Evolutionary conservation across 1,284 basidiomycete species (phyloP), one percentile per base, ranked within the genome.

Genomic region (Trichosporon sp.): DNA sequence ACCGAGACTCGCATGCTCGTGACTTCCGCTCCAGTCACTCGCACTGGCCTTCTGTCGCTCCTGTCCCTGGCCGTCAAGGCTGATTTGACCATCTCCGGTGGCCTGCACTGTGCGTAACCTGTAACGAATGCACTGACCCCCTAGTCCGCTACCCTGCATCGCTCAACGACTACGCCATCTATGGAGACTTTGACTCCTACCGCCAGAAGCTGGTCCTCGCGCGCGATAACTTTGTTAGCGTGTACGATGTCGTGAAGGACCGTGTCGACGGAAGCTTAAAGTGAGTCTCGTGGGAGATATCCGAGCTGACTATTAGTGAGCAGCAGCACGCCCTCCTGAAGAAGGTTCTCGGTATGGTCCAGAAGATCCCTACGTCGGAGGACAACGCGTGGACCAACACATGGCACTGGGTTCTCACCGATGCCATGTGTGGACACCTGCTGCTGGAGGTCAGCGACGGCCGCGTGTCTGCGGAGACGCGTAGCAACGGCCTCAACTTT

Each of bases 91-190:
- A 87, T 99, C 72, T 96, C 93, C 11, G 95, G 94, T 6, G 95
- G 96, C 54, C 88, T 99, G 40, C 97, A 99, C 85, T 98, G 83
- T 84, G 64, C 74, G 81, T 75, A 7, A 0, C 7, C 26, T 11
- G 16, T 31, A n/a, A 48, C 43, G 46, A 2, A 31, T 10, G 38
- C 12, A 19, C 68, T 75, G 48, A 75, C 70, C 11, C 19, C 54
- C 3, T 70, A 84, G 83, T 99, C 89, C 92, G 97, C 70, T 98
- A 98, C 81, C 92, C 94, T 32, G 92, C 90, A 0, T 94, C 92
- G 1, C 98, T 96, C 88, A 99, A 99, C 85, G 96, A 99, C 82
- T 99, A 97, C 83, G 92, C 91, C 76, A 91, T 98, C 1, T 93
- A 96, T 82, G 87, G 89, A 66, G 94, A 97, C 83, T 92, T 92